A percentile compares a stretch with the other conserved stretches of the same genome.
Evolutionary conservation across 371 early-diverging fungal genomes (phyloP).

Genomic region (Batkoa obscura): DNA sequence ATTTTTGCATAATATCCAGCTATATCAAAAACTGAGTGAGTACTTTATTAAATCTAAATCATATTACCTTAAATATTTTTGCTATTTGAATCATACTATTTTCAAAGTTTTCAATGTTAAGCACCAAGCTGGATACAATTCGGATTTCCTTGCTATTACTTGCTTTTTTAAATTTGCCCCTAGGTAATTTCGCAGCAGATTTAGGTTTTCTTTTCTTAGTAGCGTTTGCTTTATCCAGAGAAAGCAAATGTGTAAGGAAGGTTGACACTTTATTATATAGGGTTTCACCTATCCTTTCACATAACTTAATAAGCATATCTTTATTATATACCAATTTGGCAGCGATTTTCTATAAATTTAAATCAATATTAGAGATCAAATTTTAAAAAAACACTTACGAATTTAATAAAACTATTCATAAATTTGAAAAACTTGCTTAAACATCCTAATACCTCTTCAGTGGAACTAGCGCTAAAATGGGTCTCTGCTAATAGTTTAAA

Average conservation of each 20-base stretch:
- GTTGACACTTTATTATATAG: background rate
- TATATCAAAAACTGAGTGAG: background rate
- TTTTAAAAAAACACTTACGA: background rate
- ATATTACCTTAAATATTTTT: conserved; percentile 1
- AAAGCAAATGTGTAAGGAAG: background rate
- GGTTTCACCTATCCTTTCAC: background rate
- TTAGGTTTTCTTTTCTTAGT: background rate
- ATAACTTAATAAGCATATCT: too few species aligned
- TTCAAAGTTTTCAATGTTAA: conserved; percentile 6
- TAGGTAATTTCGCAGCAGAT: background rate
- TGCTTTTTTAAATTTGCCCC: background rate
- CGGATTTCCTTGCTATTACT: background rate
- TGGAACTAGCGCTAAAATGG: background rate
- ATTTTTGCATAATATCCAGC: background rate
- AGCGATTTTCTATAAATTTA: too few species aligned
- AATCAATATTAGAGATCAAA: too few species aligned
- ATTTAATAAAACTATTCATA: background rate
- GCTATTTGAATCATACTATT: background rate
- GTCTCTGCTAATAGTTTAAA: background rate
- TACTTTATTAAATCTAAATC: too few species aligned
- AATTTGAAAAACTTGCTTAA: conserved; percentile 2
- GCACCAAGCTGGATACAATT: conserved; percentile 2
- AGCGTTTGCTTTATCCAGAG: background rate
- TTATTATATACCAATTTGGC: too few species aligned
- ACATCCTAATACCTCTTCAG: background rate